Evolutionary conservation across 257 asterid genomes (phyloP).

Genomic region (Gardenia jasminoides): DNA sequence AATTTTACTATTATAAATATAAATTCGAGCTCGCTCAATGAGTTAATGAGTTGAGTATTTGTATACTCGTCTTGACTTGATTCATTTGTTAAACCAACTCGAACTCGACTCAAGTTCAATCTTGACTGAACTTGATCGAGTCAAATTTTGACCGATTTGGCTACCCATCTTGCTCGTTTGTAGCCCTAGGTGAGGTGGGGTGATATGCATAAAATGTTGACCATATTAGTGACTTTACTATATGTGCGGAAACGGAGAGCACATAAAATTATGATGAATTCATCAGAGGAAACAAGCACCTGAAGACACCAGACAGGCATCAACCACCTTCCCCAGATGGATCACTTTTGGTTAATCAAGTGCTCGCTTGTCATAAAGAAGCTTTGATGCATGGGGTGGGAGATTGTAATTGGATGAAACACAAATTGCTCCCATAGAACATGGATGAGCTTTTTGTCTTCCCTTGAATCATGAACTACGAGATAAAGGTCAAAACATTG

Average conservation of each 20-base stretch:
- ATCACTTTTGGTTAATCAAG: background rate
- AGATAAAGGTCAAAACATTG: background rate
- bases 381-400: background rate
- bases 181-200: too few relatives aligned
- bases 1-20: too few relatives aligned
- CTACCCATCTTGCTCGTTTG: too few relatives aligned
- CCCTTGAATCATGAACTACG: background rate
- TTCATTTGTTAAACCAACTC: too few relatives aligned
- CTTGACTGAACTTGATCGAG: too few relatives aligned
- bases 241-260: background rate
- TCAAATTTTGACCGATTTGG: too few relatives aligned
- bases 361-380: background rate
- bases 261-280: background rate
- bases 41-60: too few relatives aligned
- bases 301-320: background rate
- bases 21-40: too few relatives aligned
- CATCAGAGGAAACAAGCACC: background rate
- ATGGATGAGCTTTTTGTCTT: slow-evolving; percentile 5
- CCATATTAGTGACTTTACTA: background rate
- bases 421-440: background rate
- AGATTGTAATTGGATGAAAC: background rate
- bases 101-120: too few relatives aligned
- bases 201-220: background rate
- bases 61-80: too few relatives aligned
- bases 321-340: background rate